A percentile compares a stretch with the other conserved stretches of the same genome.
Evolutionary conservation across 129 eudicot genomes (phyloP).

Genomic region (Escallonia herrerae): DNA sequence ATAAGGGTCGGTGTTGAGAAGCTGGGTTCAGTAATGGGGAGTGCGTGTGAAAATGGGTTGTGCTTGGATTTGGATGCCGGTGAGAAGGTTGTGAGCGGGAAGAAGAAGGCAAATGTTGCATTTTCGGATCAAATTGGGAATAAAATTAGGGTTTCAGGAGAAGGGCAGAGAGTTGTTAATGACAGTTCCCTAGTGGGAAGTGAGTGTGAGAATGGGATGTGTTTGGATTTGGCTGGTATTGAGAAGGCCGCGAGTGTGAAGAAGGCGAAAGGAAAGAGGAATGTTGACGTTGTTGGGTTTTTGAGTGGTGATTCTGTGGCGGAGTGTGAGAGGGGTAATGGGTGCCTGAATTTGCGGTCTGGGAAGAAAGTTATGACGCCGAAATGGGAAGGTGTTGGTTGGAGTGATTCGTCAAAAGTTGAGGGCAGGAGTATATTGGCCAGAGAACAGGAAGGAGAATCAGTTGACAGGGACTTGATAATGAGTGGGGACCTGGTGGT

Average conservation of each 20-base stretch:
- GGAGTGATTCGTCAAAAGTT: background rate
- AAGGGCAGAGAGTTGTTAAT: background rate
- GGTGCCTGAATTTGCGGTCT: conserved; percentile 33
- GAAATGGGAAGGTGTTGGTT: background rate
- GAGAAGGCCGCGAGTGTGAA: conserved; percentile 5
- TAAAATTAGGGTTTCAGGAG: background rate
- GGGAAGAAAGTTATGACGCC: conserved; percentile 25
- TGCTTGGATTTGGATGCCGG: background rate
- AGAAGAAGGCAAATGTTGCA: no score
- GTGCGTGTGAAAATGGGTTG: background rate
- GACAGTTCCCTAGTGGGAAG: background rate
- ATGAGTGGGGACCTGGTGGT: background rate
- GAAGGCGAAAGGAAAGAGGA: conserved; percentile 19
- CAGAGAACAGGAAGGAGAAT: conserved; percentile 30
- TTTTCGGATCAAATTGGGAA: no score
- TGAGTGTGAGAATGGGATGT: background rate
- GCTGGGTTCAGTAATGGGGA: background rate
- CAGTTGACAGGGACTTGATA: conserved; percentile 4
- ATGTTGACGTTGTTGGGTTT: conserved; percentile 4
- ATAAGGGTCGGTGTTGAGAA: background rate
- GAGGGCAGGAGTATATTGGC: conserved; percentile 9
- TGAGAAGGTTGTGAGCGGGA: background rate
- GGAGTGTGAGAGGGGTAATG: conserved; percentile 11
- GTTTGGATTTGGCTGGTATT: background rate
- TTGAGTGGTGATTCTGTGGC: background rate